Percentiles rank a stretch among this genome's conserved stretches.
Conservation (phyloP, 305 asterid genomes). For the Solanum hybrid region DNA sequence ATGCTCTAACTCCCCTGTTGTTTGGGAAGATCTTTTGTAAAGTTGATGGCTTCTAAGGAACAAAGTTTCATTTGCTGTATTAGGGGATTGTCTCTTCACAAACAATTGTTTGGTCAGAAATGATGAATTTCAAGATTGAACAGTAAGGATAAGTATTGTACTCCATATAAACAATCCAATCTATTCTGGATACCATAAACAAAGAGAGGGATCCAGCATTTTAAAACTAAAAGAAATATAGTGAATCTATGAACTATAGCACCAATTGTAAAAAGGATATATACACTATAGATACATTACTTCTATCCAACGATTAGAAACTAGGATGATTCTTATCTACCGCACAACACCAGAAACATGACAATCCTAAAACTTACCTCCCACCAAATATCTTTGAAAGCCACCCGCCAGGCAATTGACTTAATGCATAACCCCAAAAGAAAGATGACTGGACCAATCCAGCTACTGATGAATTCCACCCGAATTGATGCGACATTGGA, state of each 20-base stretch:
- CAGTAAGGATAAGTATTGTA: neutral
- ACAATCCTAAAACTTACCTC: constrained; percentile 47
- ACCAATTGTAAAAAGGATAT: neutral
- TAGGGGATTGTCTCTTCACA: neutral
- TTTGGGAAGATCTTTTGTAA: neutral
- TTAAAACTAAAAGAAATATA: neutral
- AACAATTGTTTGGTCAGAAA: neutral
- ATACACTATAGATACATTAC: neutral
- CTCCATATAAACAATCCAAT: neutral
- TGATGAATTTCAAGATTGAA: neutral
- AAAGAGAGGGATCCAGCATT: neutral
- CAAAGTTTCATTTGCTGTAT: neutral
- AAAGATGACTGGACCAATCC: constrained; percentile 98
- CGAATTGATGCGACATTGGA: constrained; percentile 97
- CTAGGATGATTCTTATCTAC: neutral
- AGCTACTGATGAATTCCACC: constrained; percentile 91
- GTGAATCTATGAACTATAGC: neutral
- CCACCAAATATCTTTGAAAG: constrained; percentile 88
- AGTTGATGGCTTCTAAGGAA: neutral
- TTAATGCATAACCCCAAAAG: constrained; percentile 99
- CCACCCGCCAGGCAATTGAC: constrained; percentile 99
- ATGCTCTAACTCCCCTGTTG: neutral
- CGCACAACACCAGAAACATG: neutral
- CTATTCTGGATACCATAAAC: neutral
- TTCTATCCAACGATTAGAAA: neutral